Evolutionary conservation across 768 basidiomycete species (phyloP).

Genomic region (Amylocystis lapponica): DNA sequence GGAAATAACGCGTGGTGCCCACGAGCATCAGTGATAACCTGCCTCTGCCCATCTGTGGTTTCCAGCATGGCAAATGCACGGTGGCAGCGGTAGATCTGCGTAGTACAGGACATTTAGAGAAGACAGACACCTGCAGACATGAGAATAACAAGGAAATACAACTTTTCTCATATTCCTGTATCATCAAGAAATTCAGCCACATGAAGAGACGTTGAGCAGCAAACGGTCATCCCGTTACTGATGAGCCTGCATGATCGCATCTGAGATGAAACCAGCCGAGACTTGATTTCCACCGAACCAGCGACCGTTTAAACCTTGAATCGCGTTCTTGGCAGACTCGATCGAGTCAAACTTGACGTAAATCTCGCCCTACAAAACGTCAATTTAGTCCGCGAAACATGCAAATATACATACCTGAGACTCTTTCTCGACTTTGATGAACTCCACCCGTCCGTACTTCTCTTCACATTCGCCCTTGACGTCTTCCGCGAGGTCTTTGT

Average conservation of each 20-base stretch:
- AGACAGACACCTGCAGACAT: conserved; percentile 9
- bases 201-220: not conserved
- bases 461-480: conserved; percentile 90
- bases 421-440: conserved; percentile 92
- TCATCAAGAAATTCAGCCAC: conserved; percentile 14
- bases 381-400: not conserved
- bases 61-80: too few relatives aligned
- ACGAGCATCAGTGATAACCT: conserved; percentile 31
- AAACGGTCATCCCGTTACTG: conserved; percentile 25
- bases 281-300: conserved; percentile 96
- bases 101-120: conserved; percentile 17
- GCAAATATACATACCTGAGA: conserved; percentile 59
- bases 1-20: conserved; percentile 24
- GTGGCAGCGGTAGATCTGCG: too few relatives aligned
- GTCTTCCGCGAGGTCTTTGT: conserved; percentile 92
- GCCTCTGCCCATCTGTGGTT: too few relatives aligned
- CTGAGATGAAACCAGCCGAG: conserved; percentile 83
- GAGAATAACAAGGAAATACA: conserved; percentile 9
- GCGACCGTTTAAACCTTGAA: conserved; percentile 89
- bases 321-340: conserved; percentile 75
- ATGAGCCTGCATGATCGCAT: conserved; percentile 91
- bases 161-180: conserved; percentile 11
- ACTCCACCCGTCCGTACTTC: conserved; percentile 83
- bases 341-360: conserved; percentile 86
- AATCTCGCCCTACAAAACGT: conserved; percentile 75